Base-by-base conservation (phyloP, 257 asterid species). In the Cynanchum wilfordii region DNA sequence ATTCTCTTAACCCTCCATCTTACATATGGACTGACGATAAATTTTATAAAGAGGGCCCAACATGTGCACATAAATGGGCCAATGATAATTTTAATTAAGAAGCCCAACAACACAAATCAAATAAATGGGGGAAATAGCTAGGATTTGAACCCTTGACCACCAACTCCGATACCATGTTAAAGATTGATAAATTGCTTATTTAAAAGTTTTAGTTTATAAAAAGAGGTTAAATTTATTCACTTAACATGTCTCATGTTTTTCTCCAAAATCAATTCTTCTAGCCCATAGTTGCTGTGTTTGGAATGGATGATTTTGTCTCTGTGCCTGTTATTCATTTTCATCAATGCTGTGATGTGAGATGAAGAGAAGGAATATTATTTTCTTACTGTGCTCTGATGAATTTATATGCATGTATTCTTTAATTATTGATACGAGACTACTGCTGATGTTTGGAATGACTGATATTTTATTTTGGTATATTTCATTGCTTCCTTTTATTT, bases 201-300 rank as follows among this genome's bases (percentile, higher is more conserved):
- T n/a, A n/a, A n/a, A n/a, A n/a, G n/a, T n/a, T n/a, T n/a, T n/a
- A n/a, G n/a, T n/a, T n/a, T n/a, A n/a, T n/a, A n/a, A n/a, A n/a
- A n/a, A n/a, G n/a, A n/a, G n/a, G n/a, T n/a, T n/a, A n/a, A n/a
- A n/a, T n/a, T n/a, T n/a, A n/a, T n/a, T n/a, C n/a, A n/a, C n/a
- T n/a, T n/a, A n/a, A n/a, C n/a, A n/a, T 20, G 36, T 58, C n/a
- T 24, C 44, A 42, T 56, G 27, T 68, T 55, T 42, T 4, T 33
- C 66, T 65, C 47, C 38, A 69, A 52, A 17, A 44, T 65, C 33
- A 51, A 75, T 70, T 52, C 33, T 49, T 27, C 40, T 47, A 69
- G 58, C 42, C 25, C 9, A 33, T 17, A 38, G 7, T 33, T 68
- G n/a, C 24, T 19, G 27, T n/a, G 6, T 27, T 10, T 51, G 12